Evolutionary conservation across 1,139 yeast species (phyloP).

Genomic region (Scheffersomyces segobiensis): DNA sequence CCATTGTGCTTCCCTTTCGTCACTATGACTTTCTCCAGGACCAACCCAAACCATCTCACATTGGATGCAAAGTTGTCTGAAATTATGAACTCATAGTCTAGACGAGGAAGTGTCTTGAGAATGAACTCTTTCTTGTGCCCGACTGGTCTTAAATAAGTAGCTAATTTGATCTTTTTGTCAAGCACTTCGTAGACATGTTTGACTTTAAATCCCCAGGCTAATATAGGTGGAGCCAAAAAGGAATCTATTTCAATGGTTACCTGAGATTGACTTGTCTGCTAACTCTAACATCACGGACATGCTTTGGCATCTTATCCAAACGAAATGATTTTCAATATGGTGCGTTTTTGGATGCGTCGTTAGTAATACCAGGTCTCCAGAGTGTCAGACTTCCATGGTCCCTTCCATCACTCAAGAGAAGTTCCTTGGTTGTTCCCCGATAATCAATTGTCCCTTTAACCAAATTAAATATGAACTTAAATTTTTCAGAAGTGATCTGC

Average conservation of each 20-base stretch:
- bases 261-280: constrained; percentile 1
- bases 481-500: neutral
- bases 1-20: constrained; percentile 25
- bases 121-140: constrained; percentile 6
- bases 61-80: constrained; percentile 7
- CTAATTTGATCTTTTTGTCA: constrained; percentile 6
- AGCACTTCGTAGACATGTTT: constrained; percentile 9
- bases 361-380: constrained; percentile 35
- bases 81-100: constrained; percentile 17
- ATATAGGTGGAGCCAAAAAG: constrained; percentile 12
- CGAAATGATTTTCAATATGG: constrained; percentile 17
- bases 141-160: constrained; percentile 4
- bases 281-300: constrained; percentile 5
- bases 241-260: constrained; percentile 7
- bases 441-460: constrained; percentile 6
- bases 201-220: constrained; percentile 15
- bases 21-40: constrained; percentile 34
- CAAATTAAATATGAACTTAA: constrained; percentile 4
- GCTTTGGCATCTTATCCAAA: constrained; percentile 9
- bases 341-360: constrained; percentile 20
- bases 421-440: constrained; percentile 5
- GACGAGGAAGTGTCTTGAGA: constrained; percentile 14
- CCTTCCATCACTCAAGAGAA: constrained; percentile 4
- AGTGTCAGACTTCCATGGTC: constrained; percentile 13
- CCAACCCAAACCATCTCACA: constrained; percentile 32